Conservation (phyloP, 2,329 filamentous ascomycete genomes). For the Botrytis hyacinthi region DNA sequence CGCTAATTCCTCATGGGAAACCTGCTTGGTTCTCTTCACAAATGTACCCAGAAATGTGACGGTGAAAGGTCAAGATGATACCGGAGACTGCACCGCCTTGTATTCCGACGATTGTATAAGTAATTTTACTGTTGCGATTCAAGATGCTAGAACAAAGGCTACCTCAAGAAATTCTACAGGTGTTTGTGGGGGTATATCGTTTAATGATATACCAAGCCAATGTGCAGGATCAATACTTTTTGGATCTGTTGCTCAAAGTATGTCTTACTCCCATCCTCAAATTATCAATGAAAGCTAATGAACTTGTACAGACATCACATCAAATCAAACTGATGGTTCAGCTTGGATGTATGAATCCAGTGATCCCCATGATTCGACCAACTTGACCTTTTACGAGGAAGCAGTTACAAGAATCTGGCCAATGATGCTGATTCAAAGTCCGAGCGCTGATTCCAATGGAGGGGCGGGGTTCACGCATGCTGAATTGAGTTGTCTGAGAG, state of each 20-base stretch:
- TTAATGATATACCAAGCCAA: neutral
- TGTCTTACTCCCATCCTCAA: neutral
- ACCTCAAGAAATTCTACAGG: neutral
- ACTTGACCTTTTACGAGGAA: neutral
- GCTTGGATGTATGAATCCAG: neutral
- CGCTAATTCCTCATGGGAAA: conserved; percentile 4
- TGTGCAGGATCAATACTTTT: neutral
- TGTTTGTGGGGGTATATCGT: neutral
- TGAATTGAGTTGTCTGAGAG: neutral
- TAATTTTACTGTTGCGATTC: neutral
- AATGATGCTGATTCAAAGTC: conserved; percentile 4
- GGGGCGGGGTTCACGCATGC: neutral
- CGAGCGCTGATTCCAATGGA: neutral
- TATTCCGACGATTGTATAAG: neutral
- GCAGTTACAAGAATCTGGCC: conserved; percentile 8
- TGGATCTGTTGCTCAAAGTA: neutral
- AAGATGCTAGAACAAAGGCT: neutral
- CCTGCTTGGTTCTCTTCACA: neutral
- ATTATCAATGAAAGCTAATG: too few relatives aligned
- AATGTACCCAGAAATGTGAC: neutral
- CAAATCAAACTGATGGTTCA: neutral
- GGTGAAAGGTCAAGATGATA: conserved; percentile 11
- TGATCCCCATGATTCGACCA: neutral
- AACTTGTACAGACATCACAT: neutral
- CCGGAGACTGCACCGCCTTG: neutral